phyloP scores from a whole-genome alignment of 2,329 filamentous ascomycete genomes.

The Hypoxylon sp. region DNA sequence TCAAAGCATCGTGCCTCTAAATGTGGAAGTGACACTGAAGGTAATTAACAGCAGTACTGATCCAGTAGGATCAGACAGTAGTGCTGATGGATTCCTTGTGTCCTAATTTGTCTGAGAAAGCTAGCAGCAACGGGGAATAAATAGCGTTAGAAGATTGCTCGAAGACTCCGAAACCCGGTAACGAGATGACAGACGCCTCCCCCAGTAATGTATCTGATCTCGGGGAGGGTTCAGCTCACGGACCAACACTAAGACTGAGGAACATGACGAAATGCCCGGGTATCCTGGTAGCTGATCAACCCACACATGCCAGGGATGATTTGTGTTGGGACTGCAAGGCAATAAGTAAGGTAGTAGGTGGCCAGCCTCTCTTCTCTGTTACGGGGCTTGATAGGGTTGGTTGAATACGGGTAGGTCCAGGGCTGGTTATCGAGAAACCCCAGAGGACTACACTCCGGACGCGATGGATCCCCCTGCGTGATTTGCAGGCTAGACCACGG shows the following conservation, averaged over 20 bases:
- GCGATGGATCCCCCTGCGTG: constrained; percentile 39
- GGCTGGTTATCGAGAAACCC: constrained; percentile 41
- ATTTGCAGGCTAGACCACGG: constrained; percentile 43
- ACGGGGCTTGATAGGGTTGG: constrained; percentile 46
- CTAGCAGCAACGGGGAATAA: constrained; percentile 41
- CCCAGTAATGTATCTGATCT: constrained; percentile 43
- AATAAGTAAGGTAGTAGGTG: constrained; percentile 44
- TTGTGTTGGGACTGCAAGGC: constrained; percentile 45
- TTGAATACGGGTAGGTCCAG: constrained; percentile 27
- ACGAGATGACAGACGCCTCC: constrained; percentile 41
- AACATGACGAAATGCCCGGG: constrained; percentile 50
- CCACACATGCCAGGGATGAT: constrained; percentile 45
- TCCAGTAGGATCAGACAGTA: constrained; percentile 46
- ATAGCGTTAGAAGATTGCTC: constrained; percentile 41
- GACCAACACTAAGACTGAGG: constrained; percentile 38
- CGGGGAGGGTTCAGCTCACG: constrained; percentile 39
- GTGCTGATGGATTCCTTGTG: constrained; percentile 45
- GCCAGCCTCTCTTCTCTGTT: constrained; percentile 42
- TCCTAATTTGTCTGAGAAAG: constrained; percentile 42
- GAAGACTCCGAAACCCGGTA: constrained; percentile 45
- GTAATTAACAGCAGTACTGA: constrained; percentile 42
- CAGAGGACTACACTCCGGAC: constrained; percentile 36
- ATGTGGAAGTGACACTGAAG: constrained; percentile 33
- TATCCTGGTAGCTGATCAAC: constrained; percentile 51
- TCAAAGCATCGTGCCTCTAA: constrained; percentile 30